phyloP scores from a whole-genome alignment of 345 rosid species.

The Anacardium occidentale region DNA sequence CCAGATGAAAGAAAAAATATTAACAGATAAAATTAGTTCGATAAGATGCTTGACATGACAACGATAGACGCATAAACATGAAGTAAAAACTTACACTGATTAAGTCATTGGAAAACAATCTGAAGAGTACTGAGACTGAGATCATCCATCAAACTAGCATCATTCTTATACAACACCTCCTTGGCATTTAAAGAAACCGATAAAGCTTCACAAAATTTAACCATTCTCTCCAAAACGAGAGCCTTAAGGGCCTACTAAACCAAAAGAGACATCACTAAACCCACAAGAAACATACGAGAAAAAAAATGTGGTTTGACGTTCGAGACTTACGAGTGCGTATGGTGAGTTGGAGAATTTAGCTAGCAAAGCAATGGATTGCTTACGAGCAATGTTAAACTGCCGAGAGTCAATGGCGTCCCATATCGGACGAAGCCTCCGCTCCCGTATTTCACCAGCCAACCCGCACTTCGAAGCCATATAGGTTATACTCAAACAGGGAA shows the following conservation, averaged over 20 bases:
- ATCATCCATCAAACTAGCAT: conserved; percentile 81
- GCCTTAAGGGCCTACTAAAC: conserved; percentile 75
- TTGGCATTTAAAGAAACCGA: conserved; percentile 67
- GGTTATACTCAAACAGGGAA: not conserved
- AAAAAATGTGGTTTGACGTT: not conserved
- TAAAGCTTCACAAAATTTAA: conserved; percentile 73
- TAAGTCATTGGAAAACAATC: conserved; percentile 87
- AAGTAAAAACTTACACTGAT: conserved; percentile 62
- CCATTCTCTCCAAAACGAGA: conserved; percentile 80
- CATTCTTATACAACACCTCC: conserved; percentile 67
- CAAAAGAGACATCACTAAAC: not conserved
- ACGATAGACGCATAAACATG: not conserved
- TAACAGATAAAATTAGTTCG: conserved; percentile 1
- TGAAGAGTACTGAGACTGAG: conserved; percentile 94
- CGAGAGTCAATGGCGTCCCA: conserved; percentile 99
- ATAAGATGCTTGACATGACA: not conserved
- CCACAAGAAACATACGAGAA: not conserved
- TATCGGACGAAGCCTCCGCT: conserved; percentile 91
- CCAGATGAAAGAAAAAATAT: conserved; percentile 34
- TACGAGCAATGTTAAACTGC: conserved; percentile 92
- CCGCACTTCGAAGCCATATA: conserved; percentile 89
- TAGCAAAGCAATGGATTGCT: conserved; percentile 66
- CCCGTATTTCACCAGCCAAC: conserved; percentile 92
- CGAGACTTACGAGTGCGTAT: conserved; percentile 72
- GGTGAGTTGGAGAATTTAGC: conserved; percentile 86